Evolutionary conservation across 345 rosid species (phyloP), one percentile per base, ranked within the genome.

Genomic region (Fremontodendron californicum): DNA sequence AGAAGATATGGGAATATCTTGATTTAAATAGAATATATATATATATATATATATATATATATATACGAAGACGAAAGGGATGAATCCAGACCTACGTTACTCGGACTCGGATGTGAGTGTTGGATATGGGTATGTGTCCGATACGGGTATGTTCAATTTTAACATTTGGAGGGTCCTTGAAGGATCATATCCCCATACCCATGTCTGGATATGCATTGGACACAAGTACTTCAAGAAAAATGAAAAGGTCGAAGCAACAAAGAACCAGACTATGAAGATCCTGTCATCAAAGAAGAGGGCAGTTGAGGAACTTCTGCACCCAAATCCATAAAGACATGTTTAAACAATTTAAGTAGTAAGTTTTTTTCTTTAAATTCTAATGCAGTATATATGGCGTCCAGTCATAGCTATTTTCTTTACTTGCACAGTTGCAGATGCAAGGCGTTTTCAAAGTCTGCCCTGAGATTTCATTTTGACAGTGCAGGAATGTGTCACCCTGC

Each of bases 221-320:
- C n/a, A n/a, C n/a, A n/a, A n/a, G n/a, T n/a, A n/a, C n/a, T n/a
- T n/a, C n/a, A n/a, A n/a, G n/a, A n/a, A n/a, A n/a, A n/a, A n/a
- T n/a, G n/a, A n/a, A n/a, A n/a, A n/a, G n/a, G n/a, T n/a, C n/a
- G n/a, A n/a, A n/a, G n/a, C n/a, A n/a, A n/a, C n/a, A n/a, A n/a
- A n/a, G n/a, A n/a, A n/a, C 97, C 98, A 33, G 98, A 94, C 85
- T 92, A 94, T 61, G 97, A 92, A 78, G 98, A 94, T 75, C 98
- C 98, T 94, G 73, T 94, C 97, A 39, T 94, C 97, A 40, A 94
- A 82, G 85, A 94, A 58, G 87, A 85, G 94, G 79, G 91, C 94
- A 7, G 92, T 94, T 43, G 98, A 94, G 80, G 98, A n/a, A 94
- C 84, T 94, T 94, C 78, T 94, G 97, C 75, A 49, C 31, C 45